Percentiles rank a stretch among this genome's conserved stretches.
Evolutionary conservation across 163 green algal species (phyloP).

Genomic region (Coccomyxa subellipsoidea): DNA sequence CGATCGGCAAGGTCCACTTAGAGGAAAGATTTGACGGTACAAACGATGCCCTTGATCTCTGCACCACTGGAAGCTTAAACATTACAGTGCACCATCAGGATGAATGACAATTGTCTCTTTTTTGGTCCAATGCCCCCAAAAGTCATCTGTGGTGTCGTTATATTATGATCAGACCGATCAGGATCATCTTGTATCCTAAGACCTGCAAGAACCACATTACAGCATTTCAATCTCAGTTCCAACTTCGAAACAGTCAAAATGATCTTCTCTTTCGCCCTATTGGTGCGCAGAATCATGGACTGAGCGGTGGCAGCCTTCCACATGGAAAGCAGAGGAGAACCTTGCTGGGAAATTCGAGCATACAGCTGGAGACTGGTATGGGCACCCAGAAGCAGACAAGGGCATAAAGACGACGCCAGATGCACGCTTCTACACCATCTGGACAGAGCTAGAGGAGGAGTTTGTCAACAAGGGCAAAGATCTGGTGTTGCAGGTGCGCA

Average conservation of each 20-base stretch:
- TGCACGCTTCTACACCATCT: constrained; percentile 76
- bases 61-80: too few species aligned
- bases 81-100: too few species aligned
- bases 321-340: constrained; percentile 71
- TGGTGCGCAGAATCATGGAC: constrained; percentile 59
- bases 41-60: background rate
- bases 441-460: constrained; percentile 51
- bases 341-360: constrained; percentile 65
- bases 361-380: constrained; percentile 73
- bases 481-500: constrained; percentile 74
- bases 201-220: too few species aligned
- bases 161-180: too few species aligned
- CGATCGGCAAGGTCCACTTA: constrained; percentile 60
- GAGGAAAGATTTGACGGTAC: constrained; percentile 79
- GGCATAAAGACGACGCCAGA: constrained; percentile 80
- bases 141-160: too few species aligned
- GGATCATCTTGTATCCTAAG: too few species aligned
- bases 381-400: constrained; percentile 65
- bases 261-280: too few species aligned
- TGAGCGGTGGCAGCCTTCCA: constrained; percentile 67
- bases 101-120: too few species aligned
- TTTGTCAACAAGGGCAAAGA: constrained; percentile 84
- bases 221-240: too few species aligned
- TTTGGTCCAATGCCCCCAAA: too few species aligned
- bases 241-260: too few species aligned